Percentiles rank a stretch among this genome's conserved stretches.
These are phyloP conservation scores for Tremellales sp. DNA, from an alignment of 1,284 basidiomycete species.

Conservation along the genomic window DNA sequence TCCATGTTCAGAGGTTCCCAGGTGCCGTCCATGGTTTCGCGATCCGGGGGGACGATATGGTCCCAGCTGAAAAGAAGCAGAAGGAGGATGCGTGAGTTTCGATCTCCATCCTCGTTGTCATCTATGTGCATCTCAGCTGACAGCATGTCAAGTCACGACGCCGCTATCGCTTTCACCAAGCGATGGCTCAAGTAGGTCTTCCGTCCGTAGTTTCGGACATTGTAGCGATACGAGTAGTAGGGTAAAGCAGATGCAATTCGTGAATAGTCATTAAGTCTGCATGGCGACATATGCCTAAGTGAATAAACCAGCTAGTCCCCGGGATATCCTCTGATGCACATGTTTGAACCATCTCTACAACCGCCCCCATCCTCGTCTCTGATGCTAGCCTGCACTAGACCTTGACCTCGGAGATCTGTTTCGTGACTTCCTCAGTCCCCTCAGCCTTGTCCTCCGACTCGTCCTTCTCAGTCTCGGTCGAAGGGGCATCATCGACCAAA, in stretches of 20 bases:
- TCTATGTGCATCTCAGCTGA: not conserved
- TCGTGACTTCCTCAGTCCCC: constrained; percentile 14
- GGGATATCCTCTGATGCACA: no score
- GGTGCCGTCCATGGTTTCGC: constrained; percentile 63
- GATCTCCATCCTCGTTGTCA: no score
- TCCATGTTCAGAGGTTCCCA: constrained; percentile 31
- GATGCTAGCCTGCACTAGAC: no score
- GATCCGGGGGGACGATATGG: constrained; percentile 49
- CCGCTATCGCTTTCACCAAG: constrained; percentile 6
- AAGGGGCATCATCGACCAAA: constrained; percentile 21
- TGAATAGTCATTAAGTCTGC: no score
- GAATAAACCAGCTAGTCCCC: no score
- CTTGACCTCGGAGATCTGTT: constrained; percentile 26
- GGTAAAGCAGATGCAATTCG: no score
- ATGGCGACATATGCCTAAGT: no score
- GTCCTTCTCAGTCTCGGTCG: constrained; percentile 10
- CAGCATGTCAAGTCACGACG: constrained; percentile 6
- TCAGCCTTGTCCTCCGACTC: constrained; percentile 7
- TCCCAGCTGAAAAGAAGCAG: constrained; percentile 43
- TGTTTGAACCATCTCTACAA: no score
- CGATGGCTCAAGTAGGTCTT: constrained; percentile 7
- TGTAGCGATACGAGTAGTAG: no score
- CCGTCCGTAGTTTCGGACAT: not conserved
- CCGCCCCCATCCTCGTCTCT: no score
- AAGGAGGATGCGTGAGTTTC: constrained; percentile 57